Base-by-base conservation (phyloP, 225 moss, liverwort and hornwort genomes). In the Bryoerythrophyllum caledonicum region DNA sequence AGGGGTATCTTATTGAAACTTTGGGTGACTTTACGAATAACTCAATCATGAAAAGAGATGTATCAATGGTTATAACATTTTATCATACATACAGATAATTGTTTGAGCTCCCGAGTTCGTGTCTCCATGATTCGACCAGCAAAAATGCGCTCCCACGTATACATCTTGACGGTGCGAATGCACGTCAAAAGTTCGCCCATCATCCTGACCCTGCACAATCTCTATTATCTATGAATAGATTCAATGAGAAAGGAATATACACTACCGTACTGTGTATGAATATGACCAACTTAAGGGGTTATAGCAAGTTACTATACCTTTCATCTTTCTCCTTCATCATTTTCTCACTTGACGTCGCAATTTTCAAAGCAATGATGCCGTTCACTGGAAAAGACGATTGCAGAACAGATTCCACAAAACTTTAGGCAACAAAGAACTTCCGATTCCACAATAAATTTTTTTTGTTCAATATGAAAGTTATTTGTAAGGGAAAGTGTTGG, bases 281-380 rank as follows among this genome's bases (percentile, higher is more conserved):
- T 34, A 73, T 12, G 57, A 51, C 69, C 43, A 41, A 63, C 58
- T 3, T 44, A 20, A 24, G 35, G 7, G 32, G 28, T 76, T 2
- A 9, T 38, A 64, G 24, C n/a, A 75, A 61, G 49, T 48, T 24
- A 7, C 7, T 37, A 14, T 80, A 94, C 96, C 94, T 94, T 86
- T 97, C 97, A 81, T 93, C 94, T 84, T 97, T 97, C 77, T 94
- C 91, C 76, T 94, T 93, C 92, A 97, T 94, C 97, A 97, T 93
- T 64, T 80, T 82, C 63, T 90, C 77, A 82, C 91, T 97, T 63
- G 97, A 92, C 5, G 78, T 71, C 74, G 85, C 87, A 66, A 97
- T 94, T 44, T 86, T 91, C 67, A 87, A 82, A 65, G 94, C 93
- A 55, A 97, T 91, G 86, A 91, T 83, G 70, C 86, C 86, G 70